Percentiles rank a stretch among this genome's conserved stretches.
Conservation (phyloP, 2,329 filamentous ascomycete genomes). For the Aspergillus viridinutans region DNA sequence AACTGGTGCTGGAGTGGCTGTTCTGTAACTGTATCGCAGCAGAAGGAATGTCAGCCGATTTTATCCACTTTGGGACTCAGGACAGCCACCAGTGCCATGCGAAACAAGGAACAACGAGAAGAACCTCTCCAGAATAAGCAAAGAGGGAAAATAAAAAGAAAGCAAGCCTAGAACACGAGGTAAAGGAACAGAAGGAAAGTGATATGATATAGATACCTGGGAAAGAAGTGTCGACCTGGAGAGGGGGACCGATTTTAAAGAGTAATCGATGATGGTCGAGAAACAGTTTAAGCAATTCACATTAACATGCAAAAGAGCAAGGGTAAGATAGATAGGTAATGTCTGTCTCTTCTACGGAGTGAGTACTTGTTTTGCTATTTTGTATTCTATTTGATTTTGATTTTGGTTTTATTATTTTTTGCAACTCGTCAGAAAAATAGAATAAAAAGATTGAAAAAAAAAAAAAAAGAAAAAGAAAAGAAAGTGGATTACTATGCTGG, state of each 20-base stretch:
- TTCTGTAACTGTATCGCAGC: conserved; percentile 14
- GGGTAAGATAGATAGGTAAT: not conserved
- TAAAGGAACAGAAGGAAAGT: not conserved
- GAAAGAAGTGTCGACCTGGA: not conserved
- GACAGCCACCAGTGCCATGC: conserved; percentile 13
- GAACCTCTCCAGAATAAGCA: not conserved
- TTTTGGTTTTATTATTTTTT: conserved; percentile 1
- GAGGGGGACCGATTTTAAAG: not conserved
- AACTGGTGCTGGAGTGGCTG: conserved; percentile 12
- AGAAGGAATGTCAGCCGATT: conserved; percentile 19
- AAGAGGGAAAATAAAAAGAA: not conserved
- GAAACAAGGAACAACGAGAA: conserved; percentile 1
- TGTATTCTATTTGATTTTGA: not conserved
- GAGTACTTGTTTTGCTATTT: conserved; percentile 2
- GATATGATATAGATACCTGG: not conserved
- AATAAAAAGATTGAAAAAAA: conserved; percentile 1
- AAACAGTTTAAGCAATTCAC: not conserved
- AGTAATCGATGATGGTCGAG: not conserved
- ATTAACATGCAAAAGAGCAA: not conserved
- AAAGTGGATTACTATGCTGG: not conserved
- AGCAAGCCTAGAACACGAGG: conserved; percentile 2
- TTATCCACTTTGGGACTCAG: conserved; percentile 12
- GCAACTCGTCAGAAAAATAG: not conserved
- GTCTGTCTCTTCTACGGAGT: not conserved
- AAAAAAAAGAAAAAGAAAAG: conserved; percentile 3